Evolutionary conservation across 805 yeast species (phyloP).

Genomic region (Candida mattraensis): DNA sequence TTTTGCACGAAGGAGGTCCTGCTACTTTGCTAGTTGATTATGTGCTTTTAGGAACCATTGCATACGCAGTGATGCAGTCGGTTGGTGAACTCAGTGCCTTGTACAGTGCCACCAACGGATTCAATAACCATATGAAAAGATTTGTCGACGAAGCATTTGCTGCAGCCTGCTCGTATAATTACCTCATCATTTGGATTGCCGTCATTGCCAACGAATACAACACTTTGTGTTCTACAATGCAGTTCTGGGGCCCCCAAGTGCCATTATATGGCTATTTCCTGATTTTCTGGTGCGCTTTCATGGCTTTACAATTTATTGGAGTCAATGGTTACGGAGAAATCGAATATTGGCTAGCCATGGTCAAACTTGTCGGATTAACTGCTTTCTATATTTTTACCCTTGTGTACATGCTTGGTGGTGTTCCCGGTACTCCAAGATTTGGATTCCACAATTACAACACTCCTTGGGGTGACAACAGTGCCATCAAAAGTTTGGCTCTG

Average conservation of each 20-base stretch:
- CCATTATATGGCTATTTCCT: conserved; percentile 55
- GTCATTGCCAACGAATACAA: conserved; percentile 52
- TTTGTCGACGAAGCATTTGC: conserved; percentile 53
- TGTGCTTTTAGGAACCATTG: conserved; percentile 47
- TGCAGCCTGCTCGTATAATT: conserved; percentile 50
- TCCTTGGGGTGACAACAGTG: conserved; percentile 14
- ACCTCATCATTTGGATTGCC: conserved; percentile 53
- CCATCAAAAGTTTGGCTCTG: conserved; percentile 26
- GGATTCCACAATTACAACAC: conserved; percentile 21
- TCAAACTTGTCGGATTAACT: conserved; percentile 37
- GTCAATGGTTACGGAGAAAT: conserved; percentile 55
- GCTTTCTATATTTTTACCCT: conserved; percentile 47
- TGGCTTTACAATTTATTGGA: conserved; percentile 48
- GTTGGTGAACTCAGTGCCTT: conserved; percentile 50
- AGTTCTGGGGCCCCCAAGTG: conserved; percentile 49
- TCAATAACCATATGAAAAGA: conserved; percentile 47
- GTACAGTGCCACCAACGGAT: conserved; percentile 43
- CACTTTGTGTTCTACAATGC: conserved; percentile 47
- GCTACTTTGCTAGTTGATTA: conserved; percentile 48
- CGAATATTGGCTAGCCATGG: conserved; percentile 51
- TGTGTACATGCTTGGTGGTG: conserved; percentile 33
- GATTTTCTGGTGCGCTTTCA: conserved; percentile 49
- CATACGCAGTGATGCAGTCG: conserved; percentile 51
- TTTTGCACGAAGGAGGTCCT: conserved; percentile 47
- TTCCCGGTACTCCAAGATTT: conserved; percentile 28